Evolutionary conservation across 2,329 filamentous ascomycete genomes (phyloP).

Genomic region (Colletotrichum australisinense): DNA sequence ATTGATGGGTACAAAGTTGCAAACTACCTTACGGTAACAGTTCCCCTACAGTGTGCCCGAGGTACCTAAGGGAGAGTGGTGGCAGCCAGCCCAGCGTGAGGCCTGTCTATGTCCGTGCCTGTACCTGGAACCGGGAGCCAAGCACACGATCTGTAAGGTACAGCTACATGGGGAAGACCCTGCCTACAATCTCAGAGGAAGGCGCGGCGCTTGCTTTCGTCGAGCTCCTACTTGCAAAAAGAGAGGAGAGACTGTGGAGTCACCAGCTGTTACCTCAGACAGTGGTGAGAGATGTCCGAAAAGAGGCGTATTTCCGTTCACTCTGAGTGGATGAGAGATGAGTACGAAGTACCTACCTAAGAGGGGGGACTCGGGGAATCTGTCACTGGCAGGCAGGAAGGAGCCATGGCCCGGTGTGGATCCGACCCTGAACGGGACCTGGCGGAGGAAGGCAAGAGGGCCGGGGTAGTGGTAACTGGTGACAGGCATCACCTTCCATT

Average conservation of each 20-base stretch:
- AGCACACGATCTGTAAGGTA: constrained; percentile 23
- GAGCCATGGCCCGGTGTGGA: constrained; percentile 2
- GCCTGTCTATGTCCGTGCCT: not conserved
- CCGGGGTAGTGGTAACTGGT: not conserved
- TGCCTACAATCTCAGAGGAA: not conserved
- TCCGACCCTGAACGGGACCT: constrained; percentile 14
- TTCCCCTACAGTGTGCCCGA: too few relatives aligned
- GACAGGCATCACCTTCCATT: not conserved
- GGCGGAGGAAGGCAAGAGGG: not conserved
- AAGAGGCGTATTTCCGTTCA: not conserved
- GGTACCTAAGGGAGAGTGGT: not conserved
- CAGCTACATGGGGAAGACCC: constrained; percentile 7
- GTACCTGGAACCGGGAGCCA: constrained; percentile 8
- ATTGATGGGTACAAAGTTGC: not conserved
- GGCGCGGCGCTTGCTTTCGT: not conserved
- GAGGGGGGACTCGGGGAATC: not conserved
- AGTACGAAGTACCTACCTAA: not conserved
- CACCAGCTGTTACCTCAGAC: not conserved
- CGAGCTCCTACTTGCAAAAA: not conserved
- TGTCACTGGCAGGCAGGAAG: not conserved
- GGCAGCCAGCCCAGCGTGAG: not conserved
- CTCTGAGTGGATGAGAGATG: not conserved
- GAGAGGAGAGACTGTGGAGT: not conserved
- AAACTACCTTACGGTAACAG: too few relatives aligned
- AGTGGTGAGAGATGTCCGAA: not conserved